Evolutionary conservation across 768 basidiomycete species (phyloP), one percentile per base, ranked within the genome.

Genomic region (Mrakia gelida): DNA sequence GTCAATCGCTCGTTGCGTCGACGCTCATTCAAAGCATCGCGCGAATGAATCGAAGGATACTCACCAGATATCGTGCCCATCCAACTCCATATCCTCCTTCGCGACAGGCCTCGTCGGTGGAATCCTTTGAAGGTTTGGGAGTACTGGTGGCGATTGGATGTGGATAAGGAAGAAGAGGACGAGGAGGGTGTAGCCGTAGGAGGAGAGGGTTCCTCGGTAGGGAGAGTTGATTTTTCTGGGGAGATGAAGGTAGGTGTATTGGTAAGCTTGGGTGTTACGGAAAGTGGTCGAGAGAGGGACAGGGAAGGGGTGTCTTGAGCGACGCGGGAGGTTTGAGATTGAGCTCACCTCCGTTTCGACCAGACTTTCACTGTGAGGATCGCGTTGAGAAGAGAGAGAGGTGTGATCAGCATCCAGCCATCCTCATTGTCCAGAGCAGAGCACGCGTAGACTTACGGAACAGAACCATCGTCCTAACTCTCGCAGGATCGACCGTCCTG

Each of bases 91-190:
- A 67, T 45, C 45, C 21, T 59, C 75, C n/a, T 75, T 75, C 43
- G 49, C 26, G 3, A 43, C 70, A 6, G 94, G 92, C 72, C 92
- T 91, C 81, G 95, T 84, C 49, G 95, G 93, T 32, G 94, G 94
- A 88, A 97, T 92, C 85, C 94, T 91, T 87, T 97, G 95, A 79
- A 97, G 88, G 86, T 97, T 97, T 81, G 96, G 96, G 79, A 99
- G 88, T 62, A 99, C 93, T 34, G 95, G 93, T 75, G 96, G 95
- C 81, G 93, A 93, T 87, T 97, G 96, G 86, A 98, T 95, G 84
- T 99, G 97, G 67, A 95, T 91, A 74, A 98, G 89, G 86, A 94
- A 99, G 86, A 95, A 97, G 82, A 99, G 93, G 84, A 98, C 96
- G 85, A 99, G 91, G 73, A 99, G 88, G 81, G 96, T 95, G 86